Evolutionary conservation across 2,329 filamentous ascomycete species (phyloP).

Genomic region (Epichloe aotearoae): DNA sequence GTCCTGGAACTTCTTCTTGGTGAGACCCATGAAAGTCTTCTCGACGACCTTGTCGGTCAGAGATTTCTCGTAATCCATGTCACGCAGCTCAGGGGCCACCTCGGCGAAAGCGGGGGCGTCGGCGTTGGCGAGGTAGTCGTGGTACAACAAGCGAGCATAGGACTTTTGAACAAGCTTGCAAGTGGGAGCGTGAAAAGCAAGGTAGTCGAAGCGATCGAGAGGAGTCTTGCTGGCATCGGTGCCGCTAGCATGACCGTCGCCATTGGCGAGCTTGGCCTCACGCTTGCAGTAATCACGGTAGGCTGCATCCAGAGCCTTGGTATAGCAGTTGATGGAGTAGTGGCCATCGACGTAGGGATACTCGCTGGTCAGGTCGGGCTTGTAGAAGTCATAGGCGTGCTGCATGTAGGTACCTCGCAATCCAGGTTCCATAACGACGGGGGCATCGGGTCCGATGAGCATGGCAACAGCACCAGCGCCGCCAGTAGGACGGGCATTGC

Average conservation of each 20-base stretch:
- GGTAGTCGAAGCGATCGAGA: conserved; percentile 72
- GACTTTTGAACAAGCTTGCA: conserved; percentile 84
- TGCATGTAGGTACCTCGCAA: conserved; percentile 70
- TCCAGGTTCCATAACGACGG: conserved; percentile 64
- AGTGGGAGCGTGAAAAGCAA: conserved; percentile 71
- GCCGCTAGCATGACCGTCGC: conserved; percentile 39
- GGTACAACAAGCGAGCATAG: conserved; percentile 72
- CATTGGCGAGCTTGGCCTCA: conserved; percentile 46
- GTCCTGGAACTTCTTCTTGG: conserved; percentile 75
- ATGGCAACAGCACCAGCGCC: conserved; percentile 69
- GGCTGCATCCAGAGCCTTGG: conserved; percentile 63
- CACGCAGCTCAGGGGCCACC: conserved; percentile 61
- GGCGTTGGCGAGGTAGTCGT: conserved; percentile 66
- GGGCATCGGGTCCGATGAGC: conserved; percentile 66
- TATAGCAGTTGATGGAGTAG: conserved; percentile 73
- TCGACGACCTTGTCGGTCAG: conserved; percentile 70
- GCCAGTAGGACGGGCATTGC: conserved; percentile 66
- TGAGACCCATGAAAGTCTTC: conserved; percentile 74
- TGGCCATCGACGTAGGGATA: conserved; percentile 79
- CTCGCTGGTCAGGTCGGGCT: conserved; percentile 77
- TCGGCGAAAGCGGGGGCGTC: conserved; percentile 56
- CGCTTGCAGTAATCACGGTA: conserved; percentile 71
- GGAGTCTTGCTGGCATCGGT: conserved; percentile 39
- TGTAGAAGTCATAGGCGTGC: conserved; percentile 84
- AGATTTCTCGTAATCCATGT: conserved; percentile 68